A percentile compares a stretch with the other conserved stretches of the same genome.
phyloP scores from a whole-genome alignment of 2,329 filamentous ascomycete species.

The Periglandula ipomoeae region DNA sequence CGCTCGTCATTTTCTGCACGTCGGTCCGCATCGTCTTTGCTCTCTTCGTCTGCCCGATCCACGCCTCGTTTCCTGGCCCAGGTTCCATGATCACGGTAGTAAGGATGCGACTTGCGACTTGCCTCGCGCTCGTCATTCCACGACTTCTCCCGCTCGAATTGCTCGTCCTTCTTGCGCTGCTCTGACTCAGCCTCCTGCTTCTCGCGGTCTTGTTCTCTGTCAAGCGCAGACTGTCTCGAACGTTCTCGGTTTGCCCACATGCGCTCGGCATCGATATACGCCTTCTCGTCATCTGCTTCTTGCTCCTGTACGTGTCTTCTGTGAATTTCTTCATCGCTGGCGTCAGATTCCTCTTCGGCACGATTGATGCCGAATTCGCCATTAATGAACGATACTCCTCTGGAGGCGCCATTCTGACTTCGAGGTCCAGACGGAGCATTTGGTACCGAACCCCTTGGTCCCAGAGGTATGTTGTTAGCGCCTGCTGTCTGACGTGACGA shows the following conservation, averaged over 20 bases:
- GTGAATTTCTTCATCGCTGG: conserved; percentile 80
- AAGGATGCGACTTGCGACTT: conserved; percentile 61
- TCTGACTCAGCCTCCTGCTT: conserved; percentile 60
- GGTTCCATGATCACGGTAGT: conserved; percentile 76
- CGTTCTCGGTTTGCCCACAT: conserved; percentile 87
- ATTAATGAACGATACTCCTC: conserved; percentile 69
- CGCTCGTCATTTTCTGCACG: conserved; percentile 67
- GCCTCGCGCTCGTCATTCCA: conserved; percentile 89
- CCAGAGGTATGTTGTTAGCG: conserved; percentile 44
- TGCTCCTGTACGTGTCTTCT: conserved; percentile 61
- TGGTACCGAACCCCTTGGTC: conserved; percentile 38
- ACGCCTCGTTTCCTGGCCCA: conserved; percentile 76
- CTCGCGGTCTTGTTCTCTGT: conserved; percentile 75
- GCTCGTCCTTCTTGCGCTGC: conserved; percentile 58
- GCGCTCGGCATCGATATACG: conserved; percentile 76
- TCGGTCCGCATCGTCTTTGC: conserved; percentile 75
- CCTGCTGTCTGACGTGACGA: conserved; percentile 51
- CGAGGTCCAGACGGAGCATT: conserved; percentile 63
- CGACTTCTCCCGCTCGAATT: conserved; percentile 53
- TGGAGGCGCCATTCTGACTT: conserved; percentile 52
- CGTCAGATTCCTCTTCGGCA: conserved; percentile 81
- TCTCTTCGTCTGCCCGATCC: conserved; percentile 65
- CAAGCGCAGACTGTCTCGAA: conserved; percentile 71
- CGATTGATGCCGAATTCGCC: conserved; percentile 56
- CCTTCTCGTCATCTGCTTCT: conserved; percentile 66